These are phyloP conservation scores for Tephrocybe sp. DNA, from an alignment of 768 basidiomycete species.

Conservation along the genomic window DNA sequence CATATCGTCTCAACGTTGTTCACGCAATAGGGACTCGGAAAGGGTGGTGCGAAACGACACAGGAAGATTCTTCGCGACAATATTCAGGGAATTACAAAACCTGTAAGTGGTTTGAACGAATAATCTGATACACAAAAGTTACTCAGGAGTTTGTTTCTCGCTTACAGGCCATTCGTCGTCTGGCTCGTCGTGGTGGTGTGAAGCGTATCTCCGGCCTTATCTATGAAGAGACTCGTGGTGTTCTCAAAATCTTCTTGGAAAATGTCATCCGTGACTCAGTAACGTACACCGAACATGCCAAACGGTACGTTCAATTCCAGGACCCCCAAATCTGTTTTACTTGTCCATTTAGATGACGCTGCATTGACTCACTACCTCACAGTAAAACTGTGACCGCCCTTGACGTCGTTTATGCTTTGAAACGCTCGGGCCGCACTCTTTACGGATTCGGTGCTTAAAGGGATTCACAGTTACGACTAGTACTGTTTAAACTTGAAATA, in stretches of 20 bases:
- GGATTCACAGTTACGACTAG: not conserved
- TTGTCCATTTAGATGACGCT: no score
- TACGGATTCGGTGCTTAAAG: conserved; percentile 79
- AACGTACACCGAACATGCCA: conserved; percentile 93
- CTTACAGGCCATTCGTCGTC: conserved; percentile 74
- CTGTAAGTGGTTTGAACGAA: not conserved
- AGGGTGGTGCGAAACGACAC: conserved; percentile 79
- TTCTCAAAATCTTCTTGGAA: conserved; percentile 71
- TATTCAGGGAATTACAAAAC: conserved; percentile 61
- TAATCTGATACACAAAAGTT: not conserved
- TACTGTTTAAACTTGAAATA: not conserved
- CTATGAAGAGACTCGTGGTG: conserved; percentile 83
- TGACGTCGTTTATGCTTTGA: conserved; percentile 77
- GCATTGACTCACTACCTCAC: conserved; percentile 10
- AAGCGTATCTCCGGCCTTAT: conserved; percentile 77
- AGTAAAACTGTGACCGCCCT: conserved; percentile 87
- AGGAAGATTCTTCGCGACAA: conserved; percentile 82
- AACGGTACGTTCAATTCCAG: conserved; percentile 68
- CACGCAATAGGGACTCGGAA: conserved; percentile 62
- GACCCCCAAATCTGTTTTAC: no score
- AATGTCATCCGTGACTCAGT: conserved; percentile 48
- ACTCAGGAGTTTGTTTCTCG: conserved; percentile 32
- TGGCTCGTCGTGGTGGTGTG: conserved; percentile 83
- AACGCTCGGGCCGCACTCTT: conserved; percentile 74
- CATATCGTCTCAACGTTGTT: conserved; percentile 6